A percentile compares a stretch with the other conserved stretches of the same genome.
Conservation (phyloP, 1,284 basidiomycete genomes). For the Lentinula novae-zelandiae region DNA sequence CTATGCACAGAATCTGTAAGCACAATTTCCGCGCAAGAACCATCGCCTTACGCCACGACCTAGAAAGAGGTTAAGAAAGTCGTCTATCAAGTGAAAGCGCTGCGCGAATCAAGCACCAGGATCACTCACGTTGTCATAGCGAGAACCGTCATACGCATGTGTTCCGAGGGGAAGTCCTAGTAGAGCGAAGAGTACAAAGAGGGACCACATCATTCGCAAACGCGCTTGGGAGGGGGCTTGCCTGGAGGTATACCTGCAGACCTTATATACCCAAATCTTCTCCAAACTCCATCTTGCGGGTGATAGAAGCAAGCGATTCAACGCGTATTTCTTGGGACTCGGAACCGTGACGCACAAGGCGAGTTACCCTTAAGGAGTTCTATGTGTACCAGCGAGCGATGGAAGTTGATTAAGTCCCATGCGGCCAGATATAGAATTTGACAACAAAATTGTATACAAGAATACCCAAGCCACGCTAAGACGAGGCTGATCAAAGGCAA, state of each 20-base stretch:
- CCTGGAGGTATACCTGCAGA: neutral
- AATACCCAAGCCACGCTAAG: neutral
- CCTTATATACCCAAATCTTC: neutral
- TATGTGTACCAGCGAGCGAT: neutral
- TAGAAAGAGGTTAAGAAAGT: conserved; percentile 20
- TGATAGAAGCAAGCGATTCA: neutral
- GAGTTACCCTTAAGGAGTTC: neutral
- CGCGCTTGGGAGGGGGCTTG: neutral
- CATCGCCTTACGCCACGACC: conserved; percentile 46
- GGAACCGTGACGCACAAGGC: conserved; percentile 1
- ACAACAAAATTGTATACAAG: neutral
- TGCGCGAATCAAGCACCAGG: neutral
- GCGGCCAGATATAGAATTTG: conserved; percentile 1
- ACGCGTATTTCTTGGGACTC: neutral
- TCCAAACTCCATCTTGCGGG: neutral
- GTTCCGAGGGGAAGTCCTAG: conserved; percentile 17
- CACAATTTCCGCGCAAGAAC: neutral
- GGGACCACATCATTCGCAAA: neutral
- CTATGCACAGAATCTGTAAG: conserved; percentile 15
- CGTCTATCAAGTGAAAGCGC: neutral
- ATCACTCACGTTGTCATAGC: conserved; percentile 57
- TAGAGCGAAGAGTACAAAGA: conserved; percentile 21
- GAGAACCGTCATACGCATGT: conserved; percentile 46
- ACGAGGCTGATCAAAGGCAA: neutral
- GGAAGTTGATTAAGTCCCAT: conserved; percentile 2